A percentile compares a stretch with the other conserved stretches of the same genome.
Evolutionary conservation across 495 filamentous ascomycete genomes (phyloP).

Genomic region (Pseudotulostoma volvatum): DNA sequence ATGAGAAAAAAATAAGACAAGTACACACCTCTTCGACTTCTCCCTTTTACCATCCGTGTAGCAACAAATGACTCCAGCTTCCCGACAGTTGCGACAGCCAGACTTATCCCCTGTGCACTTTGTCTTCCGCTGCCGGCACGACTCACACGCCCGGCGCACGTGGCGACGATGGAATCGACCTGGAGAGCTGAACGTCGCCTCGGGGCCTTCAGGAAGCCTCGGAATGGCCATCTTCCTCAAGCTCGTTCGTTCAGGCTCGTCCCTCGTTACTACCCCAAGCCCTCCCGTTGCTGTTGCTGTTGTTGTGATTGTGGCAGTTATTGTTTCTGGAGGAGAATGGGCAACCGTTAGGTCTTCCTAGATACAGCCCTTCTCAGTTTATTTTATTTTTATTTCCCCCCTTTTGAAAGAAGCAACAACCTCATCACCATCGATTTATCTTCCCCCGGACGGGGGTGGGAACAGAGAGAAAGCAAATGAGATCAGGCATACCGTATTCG

Average conservation of each 20-base stretch:
- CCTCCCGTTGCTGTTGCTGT: too few relatives aligned
- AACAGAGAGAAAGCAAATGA: too few relatives aligned
- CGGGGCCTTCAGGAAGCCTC: slow-evolving; percentile 23
- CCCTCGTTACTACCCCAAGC: too few relatives aligned
- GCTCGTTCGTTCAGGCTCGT: slow-evolving; percentile 7
- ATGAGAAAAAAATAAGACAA: too few relatives aligned
- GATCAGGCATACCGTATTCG: slow-evolving; percentile 11
- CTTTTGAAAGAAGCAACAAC: too few relatives aligned
- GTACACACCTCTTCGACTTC: slow-evolving; percentile 35
- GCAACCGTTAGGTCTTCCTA: slow-evolving; percentile 13
- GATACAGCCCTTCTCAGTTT: slow-evolving; percentile 1
- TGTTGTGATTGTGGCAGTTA: too few relatives aligned
- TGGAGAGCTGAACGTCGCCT: slow-evolving; percentile 21
- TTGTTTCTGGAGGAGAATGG: too few relatives aligned
- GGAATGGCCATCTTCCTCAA: slow-evolving; percentile 27
- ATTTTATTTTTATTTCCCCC: too few relatives aligned
- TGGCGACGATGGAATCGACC: slow-evolving; percentile 27
- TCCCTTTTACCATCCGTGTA: slow-evolving; percentile 45
- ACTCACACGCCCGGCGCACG: slow-evolving; percentile 32
- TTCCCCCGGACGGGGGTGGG: too few relatives aligned
- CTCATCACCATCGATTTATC: too few relatives aligned
- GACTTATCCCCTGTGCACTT: slow-evolving; percentile 42
- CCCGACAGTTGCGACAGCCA: slow-evolving; percentile 37
- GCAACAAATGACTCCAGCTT: slow-evolving; percentile 32
- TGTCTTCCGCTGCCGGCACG: slow-evolving; percentile 35